A percentile compares a stretch with the other conserved stretches of the same genome.
Conservation (phyloP, 129 eudicot genomes). For the Arctium lappa region DNA sequence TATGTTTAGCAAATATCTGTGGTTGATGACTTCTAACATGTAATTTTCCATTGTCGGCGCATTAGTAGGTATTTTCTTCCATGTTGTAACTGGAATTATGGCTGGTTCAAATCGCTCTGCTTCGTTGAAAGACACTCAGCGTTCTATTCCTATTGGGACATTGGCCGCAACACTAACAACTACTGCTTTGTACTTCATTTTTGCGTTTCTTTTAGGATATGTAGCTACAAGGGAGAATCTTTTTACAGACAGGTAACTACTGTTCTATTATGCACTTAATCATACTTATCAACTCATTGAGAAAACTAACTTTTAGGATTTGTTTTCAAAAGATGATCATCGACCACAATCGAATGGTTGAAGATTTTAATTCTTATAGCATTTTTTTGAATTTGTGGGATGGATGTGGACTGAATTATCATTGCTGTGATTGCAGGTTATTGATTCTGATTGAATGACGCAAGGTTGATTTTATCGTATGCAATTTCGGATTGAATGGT, state of each 20-base stretch:
- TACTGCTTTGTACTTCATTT: conserved; percentile 60
- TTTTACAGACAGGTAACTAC: conserved; percentile 79
- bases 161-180: conserved; percentile 84
- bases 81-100: conserved; percentile 99
- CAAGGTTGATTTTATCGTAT: neutral
- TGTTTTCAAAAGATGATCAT: neutral
- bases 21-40: conserved; percentile 18
- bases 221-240: conserved; percentile 91
- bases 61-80: conserved; percentile 96
- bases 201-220: conserved; percentile 83
- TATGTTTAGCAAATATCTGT: neutral
- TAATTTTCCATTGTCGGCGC: conserved; percentile 54
- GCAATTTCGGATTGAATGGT: conserved; percentile 11
- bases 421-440: conserved; percentile 18
- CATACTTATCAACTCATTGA: neutral
- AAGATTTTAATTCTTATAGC: neutral
- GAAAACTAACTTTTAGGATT: neutral
- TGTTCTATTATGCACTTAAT: neutral
- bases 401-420: neutral
- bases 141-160: conserved; percentile 94
- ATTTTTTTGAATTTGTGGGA: neutral
- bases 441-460: conserved; percentile 8
- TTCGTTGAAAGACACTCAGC: conserved; percentile 93
- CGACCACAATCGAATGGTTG: neutral
- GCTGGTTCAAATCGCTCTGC: conserved; percentile 99